Percentiles rank a stretch among this genome's conserved stretches.
These are phyloP conservation scores for Ustilaginoidea virens DNA, from an alignment of 2,329 filamentous ascomycete genomes.

Conservation along the genomic window DNA sequence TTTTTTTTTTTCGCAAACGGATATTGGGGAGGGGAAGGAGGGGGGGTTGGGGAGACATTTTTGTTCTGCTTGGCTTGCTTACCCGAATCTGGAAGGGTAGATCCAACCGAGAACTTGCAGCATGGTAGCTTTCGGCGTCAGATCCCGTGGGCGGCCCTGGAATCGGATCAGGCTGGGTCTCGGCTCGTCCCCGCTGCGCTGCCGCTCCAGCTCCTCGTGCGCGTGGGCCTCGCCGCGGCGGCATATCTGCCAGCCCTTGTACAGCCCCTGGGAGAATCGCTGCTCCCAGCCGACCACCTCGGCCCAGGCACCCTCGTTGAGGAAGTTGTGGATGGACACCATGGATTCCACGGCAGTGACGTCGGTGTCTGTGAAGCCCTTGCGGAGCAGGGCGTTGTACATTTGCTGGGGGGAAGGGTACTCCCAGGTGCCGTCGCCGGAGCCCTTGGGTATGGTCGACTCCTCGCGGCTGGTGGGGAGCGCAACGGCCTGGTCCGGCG, in stretches of 20 bases:
- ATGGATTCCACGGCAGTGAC: slow-evolving; percentile 88
- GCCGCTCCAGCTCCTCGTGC: slow-evolving; percentile 26
- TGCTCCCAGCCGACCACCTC: slow-evolving; percentile 93
- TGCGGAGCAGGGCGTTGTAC: slow-evolving; percentile 95
- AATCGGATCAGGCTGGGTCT: slow-evolving; percentile 71
- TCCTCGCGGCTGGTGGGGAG: slow-evolving; percentile 70
- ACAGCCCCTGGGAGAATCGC: slow-evolving; percentile 62
- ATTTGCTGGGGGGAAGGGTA: slow-evolving; percentile 98
- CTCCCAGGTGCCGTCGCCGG: slow-evolving; percentile 74
- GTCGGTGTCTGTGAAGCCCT: slow-evolving; percentile 90
- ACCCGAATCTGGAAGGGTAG: slow-evolving; percentile 69
- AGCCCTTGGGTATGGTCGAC: slow-evolving; percentile 82
- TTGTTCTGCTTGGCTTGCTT: slow-evolving; percentile 15
- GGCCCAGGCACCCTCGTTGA: slow-evolving; percentile 94
- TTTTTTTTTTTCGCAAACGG: too few relatives aligned
- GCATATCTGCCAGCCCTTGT: slow-evolving; percentile 58
- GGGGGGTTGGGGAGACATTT: background rate
- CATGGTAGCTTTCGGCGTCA: slow-evolving; percentile 83
- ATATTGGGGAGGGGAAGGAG: background rate
- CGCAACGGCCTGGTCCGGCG: slow-evolving; percentile 53
- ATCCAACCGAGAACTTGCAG: slow-evolving; percentile 64
- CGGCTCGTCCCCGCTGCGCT: slow-evolving; percentile 35
- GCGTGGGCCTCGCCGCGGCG: slow-evolving; percentile 55
- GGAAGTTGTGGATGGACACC: slow-evolving; percentile 95
- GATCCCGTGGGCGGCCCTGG: slow-evolving; percentile 73